Evolutionary conservation across 2,329 filamentous ascomycete species (phyloP), one percentile per base, ranked within the genome.

Genomic region (Plectosphaerella cucumerina): DNA sequence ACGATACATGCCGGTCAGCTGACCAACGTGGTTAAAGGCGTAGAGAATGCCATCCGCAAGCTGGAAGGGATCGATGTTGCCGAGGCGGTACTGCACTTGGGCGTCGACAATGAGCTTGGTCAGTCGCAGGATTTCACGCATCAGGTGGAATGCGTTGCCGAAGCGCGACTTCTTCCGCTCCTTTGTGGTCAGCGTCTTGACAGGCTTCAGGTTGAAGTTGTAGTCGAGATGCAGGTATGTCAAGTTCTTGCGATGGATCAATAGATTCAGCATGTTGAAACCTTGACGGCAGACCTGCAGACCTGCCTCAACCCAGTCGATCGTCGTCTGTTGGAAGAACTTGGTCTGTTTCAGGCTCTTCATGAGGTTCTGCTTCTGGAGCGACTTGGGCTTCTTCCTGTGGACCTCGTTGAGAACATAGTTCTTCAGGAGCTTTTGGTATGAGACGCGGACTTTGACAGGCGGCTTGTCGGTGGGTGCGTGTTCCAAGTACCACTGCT

Each of bases 161-260:
- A 99, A 99, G 56, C 94, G 88, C 26, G 93, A 97, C 81, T 99
- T 99, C 78, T 99, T 99, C 61, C 94, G 88, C 76, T 99, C 94
- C 70, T 99, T 99, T 31, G 94, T 99, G 0, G 94, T 99, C 59
- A 99, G 71, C 0, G 94, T 99, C 78, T 99, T 99, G 68, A 99
- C 94, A 3, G 94, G 94, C 76, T 99, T 99, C 69, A 99, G 66
- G 70, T 99, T 99, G 78, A 99, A 99, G 71, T 99, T 99, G 77
- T 97, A 99, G 66, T 99, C 94, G 50, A 99, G 84, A 77, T 99
- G 95, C 50, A 99, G 81, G 65, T 99, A 99, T 1, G 94, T 99
- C 60, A 99, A 74, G 69, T 99, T 99, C 78, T 99, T 99, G 62
- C 94, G 87, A 66, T 99, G 94, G 59, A 99, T 99, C 59, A 99